Percentiles rank a stretch among this genome's conserved stretches.
These are phyloP conservation scores for Cucumis melo DNA, from an alignment of 306 rosid genomes.

Conservation along the genomic window DNA sequence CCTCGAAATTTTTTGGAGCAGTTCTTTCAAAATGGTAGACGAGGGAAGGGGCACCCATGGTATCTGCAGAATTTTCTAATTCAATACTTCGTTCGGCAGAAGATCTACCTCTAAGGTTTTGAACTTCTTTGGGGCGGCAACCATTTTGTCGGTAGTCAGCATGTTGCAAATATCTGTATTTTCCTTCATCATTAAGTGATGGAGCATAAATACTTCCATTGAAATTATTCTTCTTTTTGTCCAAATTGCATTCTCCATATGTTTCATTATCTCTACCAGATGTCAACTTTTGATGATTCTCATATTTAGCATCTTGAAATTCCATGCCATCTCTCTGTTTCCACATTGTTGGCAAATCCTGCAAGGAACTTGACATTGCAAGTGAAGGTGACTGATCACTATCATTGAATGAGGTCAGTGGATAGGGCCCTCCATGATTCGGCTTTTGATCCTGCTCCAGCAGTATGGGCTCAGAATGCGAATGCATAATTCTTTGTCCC, in stretches of 20 bases:
- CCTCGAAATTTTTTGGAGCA: slow-evolving; percentile 18
- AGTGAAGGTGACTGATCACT: slow-evolving; percentile 23
- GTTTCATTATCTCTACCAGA: not conserved
- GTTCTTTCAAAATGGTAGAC: slow-evolving; percentile 16
- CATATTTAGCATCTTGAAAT: slow-evolving; percentile 12
- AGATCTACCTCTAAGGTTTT: not conserved
- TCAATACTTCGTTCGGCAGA: slow-evolving; percentile 4
- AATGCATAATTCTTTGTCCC: slow-evolving; percentile 35
- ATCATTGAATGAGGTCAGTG: slow-evolving; percentile 13
- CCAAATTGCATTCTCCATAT: not conserved
- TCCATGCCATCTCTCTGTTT: slow-evolving; percentile 18
- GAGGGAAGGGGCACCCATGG: not conserved
- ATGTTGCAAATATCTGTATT: not conserved
- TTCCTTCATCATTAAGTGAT: not conserved
- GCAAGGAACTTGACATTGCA: slow-evolving; percentile 24
- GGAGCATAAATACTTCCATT: not conserved
- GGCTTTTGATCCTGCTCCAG: slow-evolving; percentile 26
- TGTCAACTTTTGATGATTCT: slow-evolving; percentile 6
- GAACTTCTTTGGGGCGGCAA: not conserved
- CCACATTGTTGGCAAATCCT: slow-evolving; percentile 19
- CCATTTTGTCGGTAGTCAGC: not conserved
- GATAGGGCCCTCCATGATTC: slow-evolving; percentile 11
- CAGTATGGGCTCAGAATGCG: slow-evolving; percentile 40
- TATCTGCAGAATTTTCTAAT: slow-evolving; percentile 15
- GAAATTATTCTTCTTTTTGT: not conserved